phyloP scores from a whole-genome alignment of 2,329 filamentous ascomycete genomes.

The Diaporthe australafricana region DNA sequence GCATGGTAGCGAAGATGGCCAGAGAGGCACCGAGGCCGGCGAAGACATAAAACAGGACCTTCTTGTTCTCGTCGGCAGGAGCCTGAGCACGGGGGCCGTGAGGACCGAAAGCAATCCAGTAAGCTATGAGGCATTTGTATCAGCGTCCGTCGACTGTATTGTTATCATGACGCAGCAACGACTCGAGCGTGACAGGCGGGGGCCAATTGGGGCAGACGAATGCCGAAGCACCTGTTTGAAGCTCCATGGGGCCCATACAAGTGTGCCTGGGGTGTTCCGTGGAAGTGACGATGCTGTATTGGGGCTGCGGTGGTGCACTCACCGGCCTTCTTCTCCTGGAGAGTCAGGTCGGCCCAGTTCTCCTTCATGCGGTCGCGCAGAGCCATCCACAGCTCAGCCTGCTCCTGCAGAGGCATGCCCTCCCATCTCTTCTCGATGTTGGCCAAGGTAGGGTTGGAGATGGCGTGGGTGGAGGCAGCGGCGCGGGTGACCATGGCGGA shows the following conservation, averaged over 20 bases:
- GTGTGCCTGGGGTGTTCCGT: not conserved
- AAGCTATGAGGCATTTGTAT: constrained; percentile 72
- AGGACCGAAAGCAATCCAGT: constrained; percentile 98
- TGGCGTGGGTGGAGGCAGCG: constrained; percentile 83
- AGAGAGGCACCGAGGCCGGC: constrained; percentile 75
- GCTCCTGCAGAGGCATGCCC: constrained; percentile 96
- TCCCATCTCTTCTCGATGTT: constrained; percentile 99
- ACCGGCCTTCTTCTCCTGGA: constrained; percentile 99
- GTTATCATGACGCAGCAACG: constrained; percentile 36
- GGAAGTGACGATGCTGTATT: not conserved
- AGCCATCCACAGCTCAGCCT: constrained; percentile 99
- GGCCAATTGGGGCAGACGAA: constrained; percentile 23
- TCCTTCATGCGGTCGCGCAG: constrained; percentile 98
- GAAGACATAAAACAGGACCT: constrained; percentile 79
- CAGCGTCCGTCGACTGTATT: constrained; percentile 43
- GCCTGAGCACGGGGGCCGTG: constrained; percentile 89
- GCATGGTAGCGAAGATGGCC: constrained; percentile 78
- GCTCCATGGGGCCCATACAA: not conserved
- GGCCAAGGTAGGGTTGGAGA: constrained; percentile 96
- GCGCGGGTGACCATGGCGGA: constrained; percentile 57
- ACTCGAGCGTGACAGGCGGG: constrained; percentile 39
- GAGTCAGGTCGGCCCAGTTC: constrained; percentile 93
- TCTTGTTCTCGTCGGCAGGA: constrained; percentile 87
- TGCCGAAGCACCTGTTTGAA: not conserved
- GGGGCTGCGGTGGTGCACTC: constrained; percentile 58